Conservation (phyloP, 1,139 yeast species). For the Pneumocystis carinii region DNA sequence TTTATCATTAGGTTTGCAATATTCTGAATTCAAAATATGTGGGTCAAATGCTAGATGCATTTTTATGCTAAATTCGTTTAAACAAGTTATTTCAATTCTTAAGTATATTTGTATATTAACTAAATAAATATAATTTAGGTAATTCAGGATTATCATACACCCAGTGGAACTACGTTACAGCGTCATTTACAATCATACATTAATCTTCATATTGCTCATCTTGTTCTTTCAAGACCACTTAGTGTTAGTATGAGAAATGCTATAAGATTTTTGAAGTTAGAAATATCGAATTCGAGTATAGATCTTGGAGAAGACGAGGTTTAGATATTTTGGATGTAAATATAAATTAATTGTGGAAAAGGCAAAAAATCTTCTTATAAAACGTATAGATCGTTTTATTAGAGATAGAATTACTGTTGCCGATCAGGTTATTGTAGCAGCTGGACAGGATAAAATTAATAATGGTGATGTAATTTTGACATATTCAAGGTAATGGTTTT, state of each 20-base stretch:
- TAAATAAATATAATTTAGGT: slow-evolving; percentile 28
- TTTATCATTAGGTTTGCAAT: slow-evolving; percentile 60
- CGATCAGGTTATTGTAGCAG: slow-evolving; percentile 66
- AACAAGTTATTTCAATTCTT: slow-evolving; percentile 17
- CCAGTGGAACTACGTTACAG: slow-evolving; percentile 68
- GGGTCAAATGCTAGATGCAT: slow-evolving; percentile 80
- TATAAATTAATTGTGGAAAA: neutral
- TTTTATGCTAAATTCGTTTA: slow-evolving; percentile 76
- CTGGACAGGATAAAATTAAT: slow-evolving; percentile 62
- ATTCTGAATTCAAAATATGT: slow-evolving; percentile 69
- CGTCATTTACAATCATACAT: slow-evolving; percentile 80
- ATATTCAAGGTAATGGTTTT: slow-evolving; percentile 42
- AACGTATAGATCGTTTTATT: slow-evolving; percentile 64
- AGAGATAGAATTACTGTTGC: slow-evolving; percentile 75
- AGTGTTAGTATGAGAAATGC: slow-evolving; percentile 96
- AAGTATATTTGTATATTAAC: slow-evolving; percentile 4
- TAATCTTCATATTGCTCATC: slow-evolving; percentile 85
- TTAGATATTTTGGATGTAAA: neutral
- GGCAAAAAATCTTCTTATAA: slow-evolving; percentile 48
- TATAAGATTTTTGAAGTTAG: slow-evolving; percentile 91
- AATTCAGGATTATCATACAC: slow-evolving; percentile 68
- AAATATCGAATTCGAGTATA: slow-evolving; percentile 56
- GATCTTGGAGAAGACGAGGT: slow-evolving; percentile 55
- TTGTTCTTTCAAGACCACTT: slow-evolving; percentile 82
- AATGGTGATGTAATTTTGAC: slow-evolving; percentile 72